These are phyloP conservation scores for Nemania abortiva DNA, from an alignment of 2,329 filamentous ascomycete species.

Conservation along the genomic window DNA sequence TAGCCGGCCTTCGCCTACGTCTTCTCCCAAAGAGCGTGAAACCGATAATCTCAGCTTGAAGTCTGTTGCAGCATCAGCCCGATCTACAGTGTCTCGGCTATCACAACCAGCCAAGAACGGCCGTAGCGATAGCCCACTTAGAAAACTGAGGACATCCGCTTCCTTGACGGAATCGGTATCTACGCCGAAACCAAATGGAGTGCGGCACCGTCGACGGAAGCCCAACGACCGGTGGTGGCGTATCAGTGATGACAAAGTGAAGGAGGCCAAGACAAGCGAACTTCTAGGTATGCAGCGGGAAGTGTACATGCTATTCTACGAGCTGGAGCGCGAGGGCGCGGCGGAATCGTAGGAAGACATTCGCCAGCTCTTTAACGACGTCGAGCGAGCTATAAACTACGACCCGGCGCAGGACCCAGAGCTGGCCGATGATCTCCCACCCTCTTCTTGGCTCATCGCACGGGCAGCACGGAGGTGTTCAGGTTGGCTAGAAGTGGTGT, in stretches of 20 bases:
- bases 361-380: slow-evolving; percentile 37
- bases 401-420: slow-evolving; percentile 30
- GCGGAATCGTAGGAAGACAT: slow-evolving; percentile 40
- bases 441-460: slow-evolving; percentile 10
- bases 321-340: slow-evolving; percentile 71
- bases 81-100: slow-evolving; percentile 64
- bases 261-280: slow-evolving; percentile 91
- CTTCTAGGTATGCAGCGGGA: slow-evolving; percentile 94
- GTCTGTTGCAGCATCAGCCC: slow-evolving; percentile 68
- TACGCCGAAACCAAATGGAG: slow-evolving; percentile 35
- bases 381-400: slow-evolving; percentile 31
- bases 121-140: slow-evolving; percentile 47
- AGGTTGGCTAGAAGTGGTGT: slow-evolving; percentile 29
- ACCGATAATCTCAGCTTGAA: slow-evolving; percentile 65
- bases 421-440: slow-evolving; percentile 23
- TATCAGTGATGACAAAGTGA: slow-evolving; percentile 96
- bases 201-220: slow-evolving; percentile 59
- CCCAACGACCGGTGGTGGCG: slow-evolving; percentile 92
- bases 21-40: slow-evolving; percentile 55
- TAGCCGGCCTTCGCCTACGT: slow-evolving; percentile 42
- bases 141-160: slow-evolving; percentile 44
- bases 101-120: slow-evolving; percentile 56
- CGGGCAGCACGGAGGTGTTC: slow-evolving; percentile 22
- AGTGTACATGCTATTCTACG: slow-evolving; percentile 96
- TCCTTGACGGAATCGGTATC: slow-evolving; percentile 29